Evolutionary conservation across 1,139 yeast species (phyloP), one percentile per base, ranked within the genome.

Genomic region (Scheffersomyces segobiensis): DNA sequence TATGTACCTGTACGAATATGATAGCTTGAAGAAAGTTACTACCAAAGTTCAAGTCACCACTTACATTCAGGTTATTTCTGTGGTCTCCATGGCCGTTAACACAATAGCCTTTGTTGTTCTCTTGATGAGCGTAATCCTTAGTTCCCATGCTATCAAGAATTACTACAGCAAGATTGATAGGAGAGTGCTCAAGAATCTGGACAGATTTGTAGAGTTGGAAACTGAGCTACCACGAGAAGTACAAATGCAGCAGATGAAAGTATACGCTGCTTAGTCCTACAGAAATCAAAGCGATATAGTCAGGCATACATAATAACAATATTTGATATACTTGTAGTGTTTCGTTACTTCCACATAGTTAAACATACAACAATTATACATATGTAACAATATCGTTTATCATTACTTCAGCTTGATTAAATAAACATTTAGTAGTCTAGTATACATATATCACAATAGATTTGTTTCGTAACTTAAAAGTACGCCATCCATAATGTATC

Each of bases 401-500:
- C 5, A 32, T 4, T 32, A 32, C 42, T 32, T 32, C 42, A 32
- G 2, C 42, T 32, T 19, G 8, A 17, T 48, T 20, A 20, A 48
- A 20, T 20, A 48, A 48, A 48, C 50, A 48, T 20, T 20, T 21
- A 20, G 14, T 19, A 48, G n/a, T 48, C 50, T 48, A 48, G 18
- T 48, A 48, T 48, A 48, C 50, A 48, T 48, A 48, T 48, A 48
- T 20, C 22, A 48, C 26, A 14, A 21, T 48, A 48, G 20, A 7
- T 14, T 3, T 17, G 26, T 2, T 12, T 14, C 14, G 14, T 18
- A 12, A 46, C 49, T 59, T 76, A 89, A 65, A 93, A 84, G 78
- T 93, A 95, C 0, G 99, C 96, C 97, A 95, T 93, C 96, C 97
- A 95, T 62, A 92, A 82, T 42, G 93, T 89, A 68, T 96, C 99